Conservation (phyloP, 768 basidiomycete species). For the Bullera alba region DNA sequence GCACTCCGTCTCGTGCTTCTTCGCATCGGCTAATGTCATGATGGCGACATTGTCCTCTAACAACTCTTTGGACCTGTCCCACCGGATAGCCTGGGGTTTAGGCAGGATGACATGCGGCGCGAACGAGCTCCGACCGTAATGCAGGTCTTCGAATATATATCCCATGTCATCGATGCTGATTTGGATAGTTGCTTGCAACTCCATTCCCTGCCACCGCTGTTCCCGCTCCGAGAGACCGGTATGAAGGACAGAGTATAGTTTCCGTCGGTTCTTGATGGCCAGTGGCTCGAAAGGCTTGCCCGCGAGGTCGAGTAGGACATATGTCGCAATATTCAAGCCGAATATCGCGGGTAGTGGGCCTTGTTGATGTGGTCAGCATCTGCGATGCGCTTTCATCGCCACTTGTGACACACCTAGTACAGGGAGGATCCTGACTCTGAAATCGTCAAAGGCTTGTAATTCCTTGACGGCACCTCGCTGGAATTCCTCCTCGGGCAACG, state of each 20-base stretch:
- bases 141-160: slow-evolving; percentile 78
- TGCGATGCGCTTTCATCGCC: not conserved
- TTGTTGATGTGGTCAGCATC: slow-evolving; percentile 20
- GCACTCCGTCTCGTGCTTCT: slow-evolving; percentile 53
- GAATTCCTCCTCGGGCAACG: slow-evolving; percentile 86
- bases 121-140: slow-evolving; percentile 62
- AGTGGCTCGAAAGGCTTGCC: slow-evolving; percentile 73
- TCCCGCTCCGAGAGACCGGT: slow-evolving; percentile 71
- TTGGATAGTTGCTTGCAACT: slow-evolving; percentile 47
- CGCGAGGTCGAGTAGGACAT: slow-evolving; percentile 76
- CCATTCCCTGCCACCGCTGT: slow-evolving; percentile 55
- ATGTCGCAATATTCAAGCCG: slow-evolving; percentile 81
- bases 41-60: slow-evolving; percentile 76
- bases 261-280: slow-evolving; percentile 74
- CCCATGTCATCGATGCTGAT: slow-evolving; percentile 77
- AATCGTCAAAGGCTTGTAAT: slow-evolving; percentile 82
- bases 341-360: slow-evolving; percentile 84
- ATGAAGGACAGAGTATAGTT: slow-evolving; percentile 72
- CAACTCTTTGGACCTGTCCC: slow-evolving; percentile 64
- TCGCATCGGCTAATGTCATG: slow-evolving; percentile 68
- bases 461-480: slow-evolving; percentile 81
- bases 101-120: slow-evolving; percentile 70
- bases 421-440: slow-evolving; percentile 85
- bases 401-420: slow-evolving; percentile 58
- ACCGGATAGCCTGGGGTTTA: slow-evolving; percentile 69